phyloP scores from a whole-genome alignment of 78 protist genomes.

The Dictyostelium brefeldianum region DNA sequence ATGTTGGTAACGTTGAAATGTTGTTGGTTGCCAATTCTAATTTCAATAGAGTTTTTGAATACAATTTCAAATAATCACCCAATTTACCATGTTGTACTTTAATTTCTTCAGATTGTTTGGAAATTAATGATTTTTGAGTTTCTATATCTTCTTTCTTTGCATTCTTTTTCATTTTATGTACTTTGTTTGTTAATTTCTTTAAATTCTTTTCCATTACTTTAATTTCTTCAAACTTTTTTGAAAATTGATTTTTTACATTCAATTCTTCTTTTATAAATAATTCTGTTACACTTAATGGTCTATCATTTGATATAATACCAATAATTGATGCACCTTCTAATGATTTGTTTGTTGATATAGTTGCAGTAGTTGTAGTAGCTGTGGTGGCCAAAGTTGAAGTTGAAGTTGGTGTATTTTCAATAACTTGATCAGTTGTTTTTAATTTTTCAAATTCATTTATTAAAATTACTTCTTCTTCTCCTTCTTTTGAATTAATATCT shows the following conservation, averaged over 20 bases:
- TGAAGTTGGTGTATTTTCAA: too few relatives aligned
- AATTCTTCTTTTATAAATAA: neutral
- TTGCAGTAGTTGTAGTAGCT: too few relatives aligned
- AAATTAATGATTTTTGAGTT: neutral
- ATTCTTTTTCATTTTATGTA: neutral
- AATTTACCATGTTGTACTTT: neutral
- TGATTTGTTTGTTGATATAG: too few relatives aligned
- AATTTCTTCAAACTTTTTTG: neutral
- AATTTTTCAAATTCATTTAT: neutral
- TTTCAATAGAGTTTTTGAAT: too few relatives aligned
- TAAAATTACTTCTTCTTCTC: neutral
- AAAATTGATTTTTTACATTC: neutral
- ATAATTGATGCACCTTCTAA: too few relatives aligned
- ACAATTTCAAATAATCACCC: too few relatives aligned
- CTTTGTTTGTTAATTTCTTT: neutral
- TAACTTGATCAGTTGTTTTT: too few relatives aligned
- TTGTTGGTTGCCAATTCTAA: too few relatives aligned
- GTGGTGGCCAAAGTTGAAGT: too few relatives aligned
- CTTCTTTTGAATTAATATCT: neutral
- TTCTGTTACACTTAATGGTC: neutral
- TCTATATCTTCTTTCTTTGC: neutral
- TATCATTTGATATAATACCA: too few relatives aligned
- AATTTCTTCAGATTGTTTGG: neutral
- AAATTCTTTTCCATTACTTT: slow-evolving; percentile 4
- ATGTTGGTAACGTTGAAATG: neutral